Evolutionary conservation across 2,329 filamentous ascomycete genomes (phyloP), one percentile per base, ranked within the genome.

Genomic region (Mycogone perniciosa): DNA sequence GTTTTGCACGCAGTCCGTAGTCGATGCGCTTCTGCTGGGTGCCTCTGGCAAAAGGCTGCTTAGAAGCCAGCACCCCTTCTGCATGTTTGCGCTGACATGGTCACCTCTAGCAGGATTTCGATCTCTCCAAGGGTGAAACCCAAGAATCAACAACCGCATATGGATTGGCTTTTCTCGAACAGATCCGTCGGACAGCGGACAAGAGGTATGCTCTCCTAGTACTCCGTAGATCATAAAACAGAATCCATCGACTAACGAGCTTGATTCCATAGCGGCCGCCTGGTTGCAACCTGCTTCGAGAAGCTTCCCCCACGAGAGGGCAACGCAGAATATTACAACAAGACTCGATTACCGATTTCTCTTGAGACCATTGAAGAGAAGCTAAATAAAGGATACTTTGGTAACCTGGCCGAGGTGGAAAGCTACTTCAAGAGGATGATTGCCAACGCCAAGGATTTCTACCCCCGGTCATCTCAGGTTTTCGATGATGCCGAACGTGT

Each of bases 381-480:
- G 67, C 75, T 96, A 46, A 77, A 81, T 47, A 76, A 80, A 45
- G 74, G 80, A 59, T 79, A 84, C 57, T 95, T 95, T 64, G 65
- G 77, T 10, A 86, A 72, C 46, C 75, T 96, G 44, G 83, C 88
- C 5, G 77, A 85, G 45, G 73, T 96, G 9, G 90, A 96, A 67
- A 85, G 86, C 62, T 91, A 91, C 64, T 80, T 92, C 64, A 95
- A 93, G 73, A 84, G 89, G 56, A 87, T 96, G 77, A 86, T 95
- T 50, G 79, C 82, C 57, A 96, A 95, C 63, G 88, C 88, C 34
- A 95, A 95, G 67, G 84, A 89, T 48, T 93, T 82, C 70, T 92
- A 92, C 62, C 77, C 84, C 53, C 85, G 85, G 59, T 79, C 78
- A 40, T 89, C 88, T 0, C 72, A 82, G 51, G 76, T 86, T 35